A percentile compares a stretch with the other conserved stretches of the same genome.
These are phyloP conservation scores for Backusella psychrophila DNA, from an alignment of 192 early-diverging fungal genomes.

Conservation along the genomic window DNA sequence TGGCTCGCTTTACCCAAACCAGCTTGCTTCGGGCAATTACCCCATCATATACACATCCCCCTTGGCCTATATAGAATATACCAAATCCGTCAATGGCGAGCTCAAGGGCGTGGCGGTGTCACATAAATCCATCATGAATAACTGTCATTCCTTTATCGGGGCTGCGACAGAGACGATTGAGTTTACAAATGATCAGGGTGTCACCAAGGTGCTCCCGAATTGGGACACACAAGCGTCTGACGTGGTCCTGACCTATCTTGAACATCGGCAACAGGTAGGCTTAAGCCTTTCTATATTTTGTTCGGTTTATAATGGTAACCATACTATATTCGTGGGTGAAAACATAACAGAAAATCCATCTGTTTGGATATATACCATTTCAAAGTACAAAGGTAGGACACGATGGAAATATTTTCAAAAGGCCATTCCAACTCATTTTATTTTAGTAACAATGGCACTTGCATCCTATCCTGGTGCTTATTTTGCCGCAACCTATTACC, in stretches of 20 bases:
- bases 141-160: slow-evolving; percentile 46
- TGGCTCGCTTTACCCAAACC: slow-evolving; percentile 52
- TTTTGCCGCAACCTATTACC: slow-evolving; percentile 53
- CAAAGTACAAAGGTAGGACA: slow-evolving; percentile 61
- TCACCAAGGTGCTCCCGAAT: background rate
- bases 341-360: slow-evolving; percentile 60
- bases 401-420: too few species aligned
- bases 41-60: slow-evolving; percentile 50
- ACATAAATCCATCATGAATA: slow-evolving; percentile 70
- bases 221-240: slow-evolving; percentile 36
- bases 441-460: slow-evolving; percentile 59
- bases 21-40: slow-evolving; percentile 42
- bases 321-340: slow-evolving; percentile 62
- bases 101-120: slow-evolving; percentile 81
- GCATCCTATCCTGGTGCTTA: slow-evolving; percentile 67
- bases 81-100: slow-evolving; percentile 78
- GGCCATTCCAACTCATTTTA: background rate
- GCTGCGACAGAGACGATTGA: slow-evolving; percentile 3
- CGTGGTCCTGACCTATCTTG: slow-evolving; percentile 64
- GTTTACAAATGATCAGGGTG: slow-evolving; percentile 2
- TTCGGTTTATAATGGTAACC: slow-evolving; percentile 71
- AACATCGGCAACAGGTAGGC: slow-evolving; percentile 81
- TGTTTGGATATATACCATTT: slow-evolving; percentile 65
- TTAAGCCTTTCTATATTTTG: slow-evolving; percentile 63
- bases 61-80: slow-evolving; percentile 82